A percentile compares a stretch with the other conserved stretches of the same genome.
These are phyloP conservation scores for Aplosporella prunicola DNA, from an alignment of 2,329 filamentous ascomycete species.

Conservation along the genomic window DNA sequence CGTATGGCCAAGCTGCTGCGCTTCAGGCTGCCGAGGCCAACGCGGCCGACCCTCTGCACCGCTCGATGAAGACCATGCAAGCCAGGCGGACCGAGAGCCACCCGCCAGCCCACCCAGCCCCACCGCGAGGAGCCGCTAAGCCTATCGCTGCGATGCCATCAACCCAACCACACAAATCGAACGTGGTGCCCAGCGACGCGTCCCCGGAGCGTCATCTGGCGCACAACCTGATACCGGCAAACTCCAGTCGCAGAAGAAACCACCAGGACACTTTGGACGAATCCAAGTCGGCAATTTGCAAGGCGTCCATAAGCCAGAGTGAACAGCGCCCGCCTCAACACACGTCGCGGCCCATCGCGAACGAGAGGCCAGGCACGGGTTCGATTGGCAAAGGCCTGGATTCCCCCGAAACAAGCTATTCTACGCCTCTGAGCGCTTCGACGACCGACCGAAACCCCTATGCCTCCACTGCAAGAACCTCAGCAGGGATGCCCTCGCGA, in stretches of 20 bases:
- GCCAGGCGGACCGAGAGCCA: constrained; percentile 18
- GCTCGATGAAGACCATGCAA: constrained; percentile 13
- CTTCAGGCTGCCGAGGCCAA: constrained; percentile 17
- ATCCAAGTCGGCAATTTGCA: constrained; percentile 15
- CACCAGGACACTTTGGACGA: constrained; percentile 20
- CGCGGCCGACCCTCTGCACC: too few relatives aligned
- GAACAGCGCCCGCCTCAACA: neutral
- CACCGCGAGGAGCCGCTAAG: constrained; percentile 17
- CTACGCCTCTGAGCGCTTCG: constrained; percentile 33
- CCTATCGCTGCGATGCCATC: constrained; percentile 18
- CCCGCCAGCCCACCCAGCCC: constrained; percentile 22
- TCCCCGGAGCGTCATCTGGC: constrained; percentile 12
- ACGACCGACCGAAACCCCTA: constrained; percentile 30
- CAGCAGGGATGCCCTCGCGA: constrained; percentile 29
- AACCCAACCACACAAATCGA: constrained; percentile 17
- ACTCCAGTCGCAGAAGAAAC: constrained; percentile 24
- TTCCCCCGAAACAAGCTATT: constrained; percentile 25
- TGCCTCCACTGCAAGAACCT: constrained; percentile 34
- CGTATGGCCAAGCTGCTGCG: constrained; percentile 24
- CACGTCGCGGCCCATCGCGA: constrained; percentile 5
- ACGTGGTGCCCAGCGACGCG: constrained; percentile 20
- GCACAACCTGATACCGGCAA: constrained; percentile 20
- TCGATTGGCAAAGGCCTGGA: constrained; percentile 20
- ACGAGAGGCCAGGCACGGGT: constrained; percentile 16
- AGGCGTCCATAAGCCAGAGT: constrained; percentile 15